These are phyloP conservation scores for Tolypocladium nubicola DNA, from an alignment of 2,329 filamentous ascomycete genomes.

Conservation along the genomic window DNA sequence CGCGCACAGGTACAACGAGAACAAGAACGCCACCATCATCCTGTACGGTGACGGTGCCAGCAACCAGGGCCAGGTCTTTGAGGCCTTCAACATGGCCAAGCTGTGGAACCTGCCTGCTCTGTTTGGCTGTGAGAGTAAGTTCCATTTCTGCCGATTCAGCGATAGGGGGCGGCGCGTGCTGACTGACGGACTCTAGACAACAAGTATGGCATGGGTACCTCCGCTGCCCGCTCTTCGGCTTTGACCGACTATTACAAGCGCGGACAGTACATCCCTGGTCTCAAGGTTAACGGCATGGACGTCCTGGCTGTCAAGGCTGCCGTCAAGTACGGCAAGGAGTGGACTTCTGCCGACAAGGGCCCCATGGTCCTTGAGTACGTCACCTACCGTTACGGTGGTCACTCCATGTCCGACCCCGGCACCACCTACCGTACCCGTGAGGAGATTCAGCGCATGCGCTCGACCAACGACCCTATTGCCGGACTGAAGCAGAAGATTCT, in stretches of 20 bases:
- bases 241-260: slow-evolving; percentile 99
- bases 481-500: slow-evolving; percentile 97
- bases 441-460: slow-evolving; percentile 99
- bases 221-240: slow-evolving; percentile 85
- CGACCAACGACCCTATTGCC: slow-evolving; percentile 95
- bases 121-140: slow-evolving; percentile 96
- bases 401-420: slow-evolving; percentile 99
- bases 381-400: slow-evolving; percentile 97
- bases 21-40: slow-evolving; percentile 77
- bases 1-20: slow-evolving; percentile 85
- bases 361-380: slow-evolving; percentile 97
- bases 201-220: slow-evolving; percentile 99
- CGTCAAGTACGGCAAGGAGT: slow-evolving; percentile 87
- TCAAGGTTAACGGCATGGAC: slow-evolving; percentile 99
- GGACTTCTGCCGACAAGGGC: slow-evolving; percentile 71
- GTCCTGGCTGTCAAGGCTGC: slow-evolving; percentile 96
- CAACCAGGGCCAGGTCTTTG: slow-evolving; percentile 99
- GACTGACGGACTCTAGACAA: slow-evolving; percentile 57
- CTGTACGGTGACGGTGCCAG: slow-evolving; percentile 96
- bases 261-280: slow-evolving; percentile 97
- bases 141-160: background rate
- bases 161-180: background rate
- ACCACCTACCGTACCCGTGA: slow-evolving; percentile 99
- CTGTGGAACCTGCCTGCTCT: slow-evolving; percentile 93
- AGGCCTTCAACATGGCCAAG: slow-evolving; percentile 99